These are phyloP conservation scores for Verticillium dahliae DNA, from an alignment of 2,329 filamentous ascomycete species.

Conservation along the genomic window DNA sequence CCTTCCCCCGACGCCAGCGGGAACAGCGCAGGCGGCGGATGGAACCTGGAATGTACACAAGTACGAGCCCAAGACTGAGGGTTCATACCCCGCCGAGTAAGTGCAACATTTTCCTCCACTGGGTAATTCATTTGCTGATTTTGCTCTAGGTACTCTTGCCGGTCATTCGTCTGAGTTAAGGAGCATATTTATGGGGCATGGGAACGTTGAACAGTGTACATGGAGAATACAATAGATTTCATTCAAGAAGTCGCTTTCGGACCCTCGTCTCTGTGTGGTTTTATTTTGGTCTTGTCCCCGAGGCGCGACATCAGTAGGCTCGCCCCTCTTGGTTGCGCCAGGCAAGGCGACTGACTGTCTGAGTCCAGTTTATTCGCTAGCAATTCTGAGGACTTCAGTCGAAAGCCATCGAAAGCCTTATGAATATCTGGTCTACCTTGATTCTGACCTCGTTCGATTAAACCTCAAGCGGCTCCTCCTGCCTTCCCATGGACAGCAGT, in stretches of 20 bases:
- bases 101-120: constrained; percentile 24
- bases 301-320: too few relatives aligned
- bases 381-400: not conserved
- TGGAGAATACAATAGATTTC: constrained; percentile 18
- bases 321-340: too few relatives aligned
- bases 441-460: not conserved
- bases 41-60: constrained; percentile 61
- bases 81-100: constrained; percentile 65
- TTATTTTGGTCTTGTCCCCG: too few relatives aligned
- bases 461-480: not conserved
- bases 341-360: too few relatives aligned
- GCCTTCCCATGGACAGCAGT: not conserved
- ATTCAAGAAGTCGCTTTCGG: constrained; percentile 5
- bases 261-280: not conserved
- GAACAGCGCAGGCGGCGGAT: constrained; percentile 46
- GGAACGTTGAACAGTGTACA: constrained; percentile 18
- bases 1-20: constrained; percentile 78
- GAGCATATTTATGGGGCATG: constrained; percentile 15
- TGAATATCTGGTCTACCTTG: not conserved
- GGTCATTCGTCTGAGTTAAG: constrained; percentile 47
- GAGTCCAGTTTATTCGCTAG: too few relatives aligned
- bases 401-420: not conserved
- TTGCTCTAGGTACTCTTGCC: constrained; percentile 52
- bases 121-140: constrained; percentile 20
- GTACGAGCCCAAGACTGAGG: constrained; percentile 57